These are phyloP conservation scores for Penicillium rolfsii DNA, from an alignment of 2,329 filamentous ascomycete species.

Conservation along the genomic window DNA sequence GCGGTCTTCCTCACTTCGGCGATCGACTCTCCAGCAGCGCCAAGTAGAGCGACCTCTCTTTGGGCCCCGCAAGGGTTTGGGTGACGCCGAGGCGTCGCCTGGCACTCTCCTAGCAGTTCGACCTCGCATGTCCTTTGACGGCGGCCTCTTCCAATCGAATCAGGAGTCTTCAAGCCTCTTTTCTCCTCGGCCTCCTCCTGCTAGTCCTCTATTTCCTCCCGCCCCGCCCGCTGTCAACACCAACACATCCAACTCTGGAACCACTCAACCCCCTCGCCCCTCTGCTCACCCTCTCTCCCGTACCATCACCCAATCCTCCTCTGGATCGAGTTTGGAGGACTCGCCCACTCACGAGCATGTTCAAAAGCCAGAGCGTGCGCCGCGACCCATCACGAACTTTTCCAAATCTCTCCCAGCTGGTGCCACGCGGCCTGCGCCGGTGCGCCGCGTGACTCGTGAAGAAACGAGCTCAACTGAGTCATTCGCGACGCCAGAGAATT, in stretches of 20 bases:
- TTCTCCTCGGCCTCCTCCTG: constrained; percentile 62
- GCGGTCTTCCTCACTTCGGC: constrained; percentile 76
- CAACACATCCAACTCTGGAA: constrained; percentile 8
- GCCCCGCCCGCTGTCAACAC: constrained; percentile 9
- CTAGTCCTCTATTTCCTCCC: constrained; percentile 46
- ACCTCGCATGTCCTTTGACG: constrained; percentile 77
- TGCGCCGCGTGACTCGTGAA: constrained; percentile 51
- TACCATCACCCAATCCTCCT: constrained; percentile 84
- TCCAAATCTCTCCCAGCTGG: constrained; percentile 76
- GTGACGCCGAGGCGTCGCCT: constrained; percentile 57
- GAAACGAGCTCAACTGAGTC: constrained; percentile 49
- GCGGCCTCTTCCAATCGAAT: constrained; percentile 65
- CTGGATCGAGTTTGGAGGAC: constrained; percentile 78
- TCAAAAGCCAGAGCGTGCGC: constrained; percentile 58
- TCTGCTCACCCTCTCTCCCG: constrained; percentile 79
- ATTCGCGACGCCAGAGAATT: constrained; percentile 75
- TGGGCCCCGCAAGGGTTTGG: constrained; percentile 39
- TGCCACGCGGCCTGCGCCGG: constrained; percentile 55
- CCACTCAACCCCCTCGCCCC: constrained; percentile 48
- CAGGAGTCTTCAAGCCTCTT: constrained; percentile 65
- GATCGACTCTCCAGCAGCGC: constrained; percentile 85
- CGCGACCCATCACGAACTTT: constrained; percentile 61
- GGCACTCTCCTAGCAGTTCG: constrained; percentile 60
- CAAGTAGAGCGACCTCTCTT: constrained; percentile 68
- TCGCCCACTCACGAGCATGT: constrained; percentile 66